These are phyloP conservation scores for Limonium bicolor DNA, from an alignment of 148 eudicot genomes.

Conservation along the genomic window DNA sequence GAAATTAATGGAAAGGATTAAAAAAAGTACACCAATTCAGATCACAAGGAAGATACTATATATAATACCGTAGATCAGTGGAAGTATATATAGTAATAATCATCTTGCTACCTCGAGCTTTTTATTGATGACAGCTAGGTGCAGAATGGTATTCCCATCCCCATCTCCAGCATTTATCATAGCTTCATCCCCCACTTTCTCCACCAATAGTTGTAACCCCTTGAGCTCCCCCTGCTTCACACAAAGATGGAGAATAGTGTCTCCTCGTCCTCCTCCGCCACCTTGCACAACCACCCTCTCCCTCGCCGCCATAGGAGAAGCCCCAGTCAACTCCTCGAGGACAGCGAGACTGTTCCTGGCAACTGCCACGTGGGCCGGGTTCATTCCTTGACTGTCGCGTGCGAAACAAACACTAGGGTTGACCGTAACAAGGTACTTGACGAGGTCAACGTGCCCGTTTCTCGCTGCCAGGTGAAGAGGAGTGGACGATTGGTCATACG, in stretches of 20 bases:
- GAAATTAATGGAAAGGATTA: neutral
- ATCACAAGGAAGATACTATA: neutral
- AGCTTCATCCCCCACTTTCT: conserved; percentile 1
- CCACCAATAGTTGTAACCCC: conserved; percentile 4
- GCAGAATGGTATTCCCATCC: conserved; percentile 18
- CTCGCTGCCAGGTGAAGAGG: conserved; percentile 27
- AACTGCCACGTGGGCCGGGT: conserved; percentile 27
- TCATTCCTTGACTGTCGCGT: conserved; percentile 13
- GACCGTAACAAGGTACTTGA: neutral
- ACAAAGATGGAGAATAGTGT: conserved; percentile 17
- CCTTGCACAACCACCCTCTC: neutral
- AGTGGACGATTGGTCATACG: conserved; percentile 9
- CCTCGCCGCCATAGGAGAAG: conserved; percentile 7
- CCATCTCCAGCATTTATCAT: too few species aligned
- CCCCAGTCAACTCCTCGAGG: conserved; percentile 7
- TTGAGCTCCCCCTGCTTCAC: conserved; percentile 7
- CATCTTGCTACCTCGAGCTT: conserved; percentile 8
- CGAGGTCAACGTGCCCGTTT: conserved; percentile 18
- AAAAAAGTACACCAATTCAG: neutral
- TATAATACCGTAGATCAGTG: too few species aligned
- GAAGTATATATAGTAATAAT: too few species aligned
- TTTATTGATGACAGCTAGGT: conserved; percentile 12
- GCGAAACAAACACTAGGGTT: conserved; percentile 13
- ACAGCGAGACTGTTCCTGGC: conserved; percentile 9
- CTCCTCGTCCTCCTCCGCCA: neutral